These are phyloP conservation scores for Cladosporium sp. DNA, from an alignment of 2,329 filamentous ascomycete genomes.

Conservation along the genomic window DNA sequence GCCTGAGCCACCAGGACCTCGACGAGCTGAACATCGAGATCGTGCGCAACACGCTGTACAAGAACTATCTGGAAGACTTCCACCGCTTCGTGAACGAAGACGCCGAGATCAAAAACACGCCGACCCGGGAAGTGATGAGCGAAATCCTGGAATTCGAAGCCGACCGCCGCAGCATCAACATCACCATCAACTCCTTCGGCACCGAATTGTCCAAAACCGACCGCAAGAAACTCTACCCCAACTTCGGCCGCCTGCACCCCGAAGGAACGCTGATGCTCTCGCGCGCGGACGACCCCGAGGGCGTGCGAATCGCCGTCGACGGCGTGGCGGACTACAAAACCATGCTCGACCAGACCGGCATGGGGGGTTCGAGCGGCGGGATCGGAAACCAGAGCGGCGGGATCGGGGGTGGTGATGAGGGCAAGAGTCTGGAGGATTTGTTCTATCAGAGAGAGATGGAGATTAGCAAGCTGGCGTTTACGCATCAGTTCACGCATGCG, in stretches of 20 bases:
- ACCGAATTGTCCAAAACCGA: constrained; percentile 92
- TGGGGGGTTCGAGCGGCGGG: constrained; percentile 65
- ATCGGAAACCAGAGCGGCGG: constrained; percentile 83
- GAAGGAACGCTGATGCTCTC: constrained; percentile 94
- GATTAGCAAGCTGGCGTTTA: constrained; percentile 90
- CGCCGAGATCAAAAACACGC: constrained; percentile 78
- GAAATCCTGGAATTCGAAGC: constrained; percentile 97
- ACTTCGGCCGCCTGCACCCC: constrained; percentile 83
- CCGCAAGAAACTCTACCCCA: constrained; percentile 92
- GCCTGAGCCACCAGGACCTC: constrained; percentile 89
- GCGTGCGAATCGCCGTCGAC: constrained; percentile 87
- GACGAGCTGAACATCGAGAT: constrained; percentile 99
- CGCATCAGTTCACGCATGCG: constrained; percentile 88
- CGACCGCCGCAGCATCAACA: constrained; percentile 94
- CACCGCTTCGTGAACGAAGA: constrained; percentile 89
- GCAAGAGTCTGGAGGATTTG: constrained; percentile 89
- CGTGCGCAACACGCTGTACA: constrained; percentile 95
- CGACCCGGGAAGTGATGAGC: constrained; percentile 90
- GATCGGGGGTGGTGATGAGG: constrained; percentile 66
- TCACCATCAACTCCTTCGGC: constrained; percentile 96
- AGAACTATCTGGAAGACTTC: constrained; percentile 99
- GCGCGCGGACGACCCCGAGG: constrained; percentile 89
- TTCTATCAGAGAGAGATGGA: constrained; percentile 99
- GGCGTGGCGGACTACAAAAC: constrained; percentile 89
- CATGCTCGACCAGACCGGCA: constrained; percentile 88